A percentile compares a stretch with the other conserved stretches of the same genome.
phyloP scores from a whole-genome alignment of 192 early-diverging fungal genomes.

The Gryganskiella cystojenkinii region DNA sequence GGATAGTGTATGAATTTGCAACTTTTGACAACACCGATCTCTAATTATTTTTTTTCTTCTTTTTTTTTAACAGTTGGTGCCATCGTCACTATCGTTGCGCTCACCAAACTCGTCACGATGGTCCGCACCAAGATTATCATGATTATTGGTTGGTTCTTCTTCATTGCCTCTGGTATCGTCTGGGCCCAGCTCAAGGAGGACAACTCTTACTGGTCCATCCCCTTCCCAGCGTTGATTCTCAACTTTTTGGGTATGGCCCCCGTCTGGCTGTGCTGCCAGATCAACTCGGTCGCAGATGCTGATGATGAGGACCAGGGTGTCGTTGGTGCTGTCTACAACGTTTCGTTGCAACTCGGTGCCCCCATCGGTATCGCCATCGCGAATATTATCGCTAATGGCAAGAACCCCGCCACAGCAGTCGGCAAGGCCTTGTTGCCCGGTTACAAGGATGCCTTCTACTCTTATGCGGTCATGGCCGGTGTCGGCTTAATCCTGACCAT shows the following conservation, averaged over 20 bases:
- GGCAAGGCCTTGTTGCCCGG: constrained; percentile 30
- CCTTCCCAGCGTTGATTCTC: constrained; percentile 4
- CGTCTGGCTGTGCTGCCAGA: constrained; percentile 13
- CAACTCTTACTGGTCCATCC: constrained; percentile 3
- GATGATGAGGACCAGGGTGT: constrained; percentile 14
- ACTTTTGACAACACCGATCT: no score
- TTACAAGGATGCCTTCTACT: constrained; percentile 42
- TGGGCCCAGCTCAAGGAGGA: neutral
- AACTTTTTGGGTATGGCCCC: constrained; percentile 12
- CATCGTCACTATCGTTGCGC: neutral
- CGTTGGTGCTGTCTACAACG: constrained; percentile 34
- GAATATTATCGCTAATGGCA: constrained; percentile 36
- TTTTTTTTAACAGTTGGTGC: no score
- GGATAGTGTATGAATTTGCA: no score
- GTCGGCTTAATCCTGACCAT: constrained; percentile 23
- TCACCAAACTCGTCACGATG: neutral
- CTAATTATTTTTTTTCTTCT: no score
- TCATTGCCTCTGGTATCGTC: neutral
- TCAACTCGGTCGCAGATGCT: constrained; percentile 9
- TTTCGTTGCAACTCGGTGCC: constrained; percentile 42
- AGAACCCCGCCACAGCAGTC: constrained; percentile 12
- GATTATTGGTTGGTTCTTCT: constrained; percentile 9
- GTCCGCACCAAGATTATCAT: constrained; percentile 13
- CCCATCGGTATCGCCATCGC: constrained; percentile 51
- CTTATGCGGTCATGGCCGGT: constrained; percentile 25